Evolutionary conservation across 2,329 filamentous ascomycete species (phyloP).

Genomic region (Rhytidhysteron rufulum): DNA sequence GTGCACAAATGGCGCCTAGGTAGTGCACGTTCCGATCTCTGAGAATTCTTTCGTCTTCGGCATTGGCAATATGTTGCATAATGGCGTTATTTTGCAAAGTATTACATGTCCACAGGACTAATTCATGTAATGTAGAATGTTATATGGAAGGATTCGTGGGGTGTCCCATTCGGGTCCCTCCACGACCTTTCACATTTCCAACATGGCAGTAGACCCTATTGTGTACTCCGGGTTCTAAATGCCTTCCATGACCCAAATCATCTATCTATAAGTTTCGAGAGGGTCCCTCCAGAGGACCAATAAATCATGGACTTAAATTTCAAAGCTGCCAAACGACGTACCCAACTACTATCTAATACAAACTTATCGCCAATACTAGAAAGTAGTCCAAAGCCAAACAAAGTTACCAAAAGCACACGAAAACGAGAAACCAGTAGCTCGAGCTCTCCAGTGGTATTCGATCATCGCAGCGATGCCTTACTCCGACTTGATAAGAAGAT

Average conservation of each 20-base stretch:
- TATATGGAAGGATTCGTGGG: too few species aligned
- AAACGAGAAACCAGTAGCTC: too few species aligned
- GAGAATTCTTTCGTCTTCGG: neutral
- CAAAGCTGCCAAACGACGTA: too few species aligned
- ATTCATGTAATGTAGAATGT: neutral
- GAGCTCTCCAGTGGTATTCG: neutral
- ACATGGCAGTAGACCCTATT: too few species aligned
- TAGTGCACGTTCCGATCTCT: neutral
- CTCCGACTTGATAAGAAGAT: neutral
- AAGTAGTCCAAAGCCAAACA: neutral
- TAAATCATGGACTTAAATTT: too few species aligned
- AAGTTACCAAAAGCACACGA: neutral
- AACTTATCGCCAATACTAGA: neutral
- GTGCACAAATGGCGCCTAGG: neutral
- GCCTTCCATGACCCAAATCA: neutral
- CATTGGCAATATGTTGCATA: constrained; percentile 1
- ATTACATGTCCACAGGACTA: too few species aligned
- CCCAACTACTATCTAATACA: neutral
- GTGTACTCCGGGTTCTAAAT: too few species aligned
- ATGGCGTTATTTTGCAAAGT: too few species aligned
- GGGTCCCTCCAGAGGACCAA: too few species aligned
- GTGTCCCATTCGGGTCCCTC: neutral
- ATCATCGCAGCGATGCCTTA: neutral
- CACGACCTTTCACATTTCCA: neutral
- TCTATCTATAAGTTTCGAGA: too few species aligned